These are phyloP conservation scores for Asparagopsis taxiformis DNA, from an alignment of 31 red algal genomes.

Conservation along the genomic window DNA sequence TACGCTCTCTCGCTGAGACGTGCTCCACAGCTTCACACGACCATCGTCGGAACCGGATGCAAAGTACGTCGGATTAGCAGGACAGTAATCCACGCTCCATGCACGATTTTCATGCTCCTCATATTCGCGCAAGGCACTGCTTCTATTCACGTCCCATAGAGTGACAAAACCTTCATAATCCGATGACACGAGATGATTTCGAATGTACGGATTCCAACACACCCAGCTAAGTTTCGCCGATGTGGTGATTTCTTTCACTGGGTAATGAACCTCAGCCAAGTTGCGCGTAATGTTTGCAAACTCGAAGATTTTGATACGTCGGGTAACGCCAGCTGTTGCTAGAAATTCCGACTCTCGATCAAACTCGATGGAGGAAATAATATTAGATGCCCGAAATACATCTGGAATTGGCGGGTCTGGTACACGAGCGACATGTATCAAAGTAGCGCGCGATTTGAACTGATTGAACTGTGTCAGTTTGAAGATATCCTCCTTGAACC, in stretches of 20 bases:
- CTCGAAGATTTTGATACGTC: conserved; percentile 95
- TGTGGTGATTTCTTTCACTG: conserved; percentile 81
- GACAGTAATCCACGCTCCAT: conserved; percentile 92
- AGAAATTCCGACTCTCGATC: conserved; percentile 80
- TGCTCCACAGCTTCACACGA: conserved; percentile 89
- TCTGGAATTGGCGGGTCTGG: conserved; percentile 43
- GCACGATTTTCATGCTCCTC: conserved; percentile 92
- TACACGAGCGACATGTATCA: conserved; percentile 49
- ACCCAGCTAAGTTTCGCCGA: conserved; percentile 88
- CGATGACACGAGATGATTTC: conserved; percentile 70
- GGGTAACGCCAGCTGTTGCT: conserved; percentile 89
- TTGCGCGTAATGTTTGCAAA: conserved; percentile 56
- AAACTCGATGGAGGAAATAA: conserved; percentile 94
- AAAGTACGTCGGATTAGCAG: conserved; percentile 75
- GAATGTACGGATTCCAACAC: conserved; percentile 90
- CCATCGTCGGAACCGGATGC: conserved; percentile 92
- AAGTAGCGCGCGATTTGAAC: conserved; percentile 29
- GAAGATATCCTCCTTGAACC: conserved; percentile 41
- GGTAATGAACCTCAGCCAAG: conserved; percentile 79
- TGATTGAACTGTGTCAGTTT: conserved; percentile 54
- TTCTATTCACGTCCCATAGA: conserved; percentile 73
- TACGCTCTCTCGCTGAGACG: conserved; percentile 47
- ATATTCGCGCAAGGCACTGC: conserved; percentile 58
- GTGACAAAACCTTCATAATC: conserved; percentile 95
- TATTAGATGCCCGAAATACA: conserved; percentile 79